Evolutionary conservation across 768 basidiomycete genomes (phyloP), one percentile per base, ranked within the genome.

Genomic region (Phaffia tasmanica): DNA sequence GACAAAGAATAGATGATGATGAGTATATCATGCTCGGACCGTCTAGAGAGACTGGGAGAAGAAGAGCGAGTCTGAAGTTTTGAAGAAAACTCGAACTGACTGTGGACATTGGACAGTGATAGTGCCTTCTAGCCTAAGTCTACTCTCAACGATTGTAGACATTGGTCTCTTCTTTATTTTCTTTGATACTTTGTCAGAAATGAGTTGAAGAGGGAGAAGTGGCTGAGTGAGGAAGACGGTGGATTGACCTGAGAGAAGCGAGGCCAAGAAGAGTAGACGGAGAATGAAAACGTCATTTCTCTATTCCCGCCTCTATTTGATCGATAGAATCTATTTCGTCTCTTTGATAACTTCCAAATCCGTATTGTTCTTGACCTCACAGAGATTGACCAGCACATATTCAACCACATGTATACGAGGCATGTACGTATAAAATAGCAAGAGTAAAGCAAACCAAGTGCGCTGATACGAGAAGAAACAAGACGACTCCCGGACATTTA

Each of bases 81-180:
- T n/a, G 50, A 29, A 25, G 48, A 62, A 19, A n/a, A 27, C 15
- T 18, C 49, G 23, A 25, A 53, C 51, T 29, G 8, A 59, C 57
- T 59, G 49, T 15, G 65, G 65, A 42, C 65, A 66, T 16, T 49
- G 35, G 3, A 61, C 49, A 1, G 49, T 58, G 35, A 66, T 50
- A 46, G 53, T 54, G 65, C 47, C 35, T 11, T 59, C 48, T 27
- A 30, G 57, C 7, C 65, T n/a, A 14, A 66, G 50, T 16, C 58
- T 30, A 19, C 30, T 42, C 51, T 66, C 65, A 25, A 66, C 35
- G 51, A 66, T 61, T 0, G 65, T 61, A 9, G 58, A 61, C 65
- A 66, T 66, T 32, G 55, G 15, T 18, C 25, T 27, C 56, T 18
- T n/a, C 56, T 32, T 18, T 32, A 2, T 32, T 57, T 23, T 9